Conservation (phyloP, 1,284 basidiomycete species). For the Sphaerobolus stellatus region DNA sequence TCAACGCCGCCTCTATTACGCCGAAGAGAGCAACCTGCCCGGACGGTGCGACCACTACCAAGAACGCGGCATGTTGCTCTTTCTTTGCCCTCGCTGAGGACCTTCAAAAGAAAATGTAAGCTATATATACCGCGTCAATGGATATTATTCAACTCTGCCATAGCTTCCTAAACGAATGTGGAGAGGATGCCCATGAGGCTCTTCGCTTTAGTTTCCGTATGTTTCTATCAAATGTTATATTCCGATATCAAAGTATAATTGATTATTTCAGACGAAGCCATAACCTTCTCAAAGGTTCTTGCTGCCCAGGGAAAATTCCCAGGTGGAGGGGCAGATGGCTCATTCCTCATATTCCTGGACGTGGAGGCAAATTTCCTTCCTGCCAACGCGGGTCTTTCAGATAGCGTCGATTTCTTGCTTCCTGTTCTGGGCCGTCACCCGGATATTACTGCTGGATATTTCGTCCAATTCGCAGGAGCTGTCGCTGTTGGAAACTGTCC, state of each 20-base stretch:
- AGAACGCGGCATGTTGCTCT: not conserved
- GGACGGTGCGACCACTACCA: not conserved
- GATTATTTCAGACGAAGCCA: slow-evolving; percentile 9
- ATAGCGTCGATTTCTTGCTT: slow-evolving; percentile 24
- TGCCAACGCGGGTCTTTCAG: slow-evolving; percentile 28
- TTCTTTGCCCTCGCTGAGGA: not conserved
- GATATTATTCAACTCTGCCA: not conserved
- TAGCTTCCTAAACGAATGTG: too few species aligned
- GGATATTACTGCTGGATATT: slow-evolving; percentile 26
- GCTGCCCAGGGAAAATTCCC: not conserved
- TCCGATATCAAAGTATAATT: too few species aligned
- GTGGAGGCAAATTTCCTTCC: slow-evolving; percentile 11
- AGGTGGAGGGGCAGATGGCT: slow-evolving; percentile 18
- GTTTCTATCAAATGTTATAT: not conserved
- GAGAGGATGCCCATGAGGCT: not conserved
- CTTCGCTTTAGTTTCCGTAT: not conserved
- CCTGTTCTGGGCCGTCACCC: slow-evolving; percentile 24
- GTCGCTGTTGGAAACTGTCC: slow-evolving; percentile 28
- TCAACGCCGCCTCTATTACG: not conserved
- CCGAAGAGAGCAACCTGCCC: not conserved
- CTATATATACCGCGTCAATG: not conserved
- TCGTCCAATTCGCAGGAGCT: slow-evolving; percentile 29
- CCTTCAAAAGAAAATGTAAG: not conserved
- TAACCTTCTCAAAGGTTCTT: slow-evolving; percentile 4
- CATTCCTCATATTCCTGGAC: slow-evolving; percentile 15